Base-by-base conservation (phyloP, 805 yeast species). In the Citeromyces nyonsensis region DNA sequence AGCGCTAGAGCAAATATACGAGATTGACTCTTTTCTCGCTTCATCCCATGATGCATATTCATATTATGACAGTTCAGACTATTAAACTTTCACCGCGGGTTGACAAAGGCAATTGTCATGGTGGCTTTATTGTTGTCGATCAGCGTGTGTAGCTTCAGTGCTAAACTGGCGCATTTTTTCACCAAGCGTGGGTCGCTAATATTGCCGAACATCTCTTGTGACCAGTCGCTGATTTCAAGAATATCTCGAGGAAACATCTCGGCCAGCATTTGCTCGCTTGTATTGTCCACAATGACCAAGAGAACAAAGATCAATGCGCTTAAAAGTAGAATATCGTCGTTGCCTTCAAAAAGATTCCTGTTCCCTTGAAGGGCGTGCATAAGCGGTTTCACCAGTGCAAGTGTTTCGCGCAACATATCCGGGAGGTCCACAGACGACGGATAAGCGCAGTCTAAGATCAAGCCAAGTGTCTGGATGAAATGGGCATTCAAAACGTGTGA, bases 381-480 rank as follows among this genome's bases (percentile, higher is more conserved):
- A 5, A 32, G 20, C 10, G 35, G 34, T 14, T 13, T 24, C n/a
- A 34, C n/a, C 12, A 70, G 45, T 1, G 48, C 40, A 5, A 76
- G 38, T 34, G 63, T 49, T 38, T 77, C 85, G 2, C 52, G 45
- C 2, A 68, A 56, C 82, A 80, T 75, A 25, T 69, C 80, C 1
- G 53, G 46, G 15, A 72, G 44, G 29, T 68, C 64, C 1, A 52
- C 39, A 1, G 69, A 52, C 2, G 70, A 53, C 1, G 83, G 84
- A 37, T 69, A 65, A 0, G 79, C 71, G 32, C 72, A 55, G 33
- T 69, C 70, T 13, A 75, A 46, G 3, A 79, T 41, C n/a, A 78
- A 43, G 0, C 71, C 60, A 34, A 79, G 44, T 0, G 82, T 73
- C 34, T 68, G 63, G 30, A 79, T 41, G 47, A 61, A 77, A 44